phyloP scores from a whole-genome alignment of 768 basidiomycete genomes.

The Lentinula sp. region DNA sequence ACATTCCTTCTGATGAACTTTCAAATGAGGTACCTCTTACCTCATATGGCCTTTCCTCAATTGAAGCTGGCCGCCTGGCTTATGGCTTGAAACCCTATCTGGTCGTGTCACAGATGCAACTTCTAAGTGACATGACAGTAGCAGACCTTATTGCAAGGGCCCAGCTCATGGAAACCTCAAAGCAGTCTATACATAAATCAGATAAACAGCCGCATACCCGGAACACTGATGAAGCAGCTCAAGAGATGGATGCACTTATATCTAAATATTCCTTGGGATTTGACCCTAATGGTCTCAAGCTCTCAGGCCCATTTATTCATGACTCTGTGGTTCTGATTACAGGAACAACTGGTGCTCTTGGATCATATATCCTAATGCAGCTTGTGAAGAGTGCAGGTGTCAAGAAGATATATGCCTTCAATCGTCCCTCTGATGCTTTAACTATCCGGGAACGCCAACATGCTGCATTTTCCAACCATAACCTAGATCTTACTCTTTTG shows the following conservation, averaged over 20 bases:
- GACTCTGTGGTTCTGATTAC: neutral
- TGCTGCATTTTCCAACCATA: constrained; percentile 14
- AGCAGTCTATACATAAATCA: too few relatives aligned
- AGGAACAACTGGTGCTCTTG: neutral
- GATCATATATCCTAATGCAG: neutral
- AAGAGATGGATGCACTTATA: too few relatives aligned
- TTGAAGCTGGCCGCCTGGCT: neutral
- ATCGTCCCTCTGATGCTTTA: constrained; percentile 6
- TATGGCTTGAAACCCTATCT: neutral
- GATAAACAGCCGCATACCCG: too few relatives aligned
- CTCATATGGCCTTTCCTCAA: neutral
- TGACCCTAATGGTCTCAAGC: too few relatives aligned
- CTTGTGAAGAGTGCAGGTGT: neutral
- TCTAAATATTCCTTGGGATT: neutral
- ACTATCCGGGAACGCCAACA: constrained; percentile 13
- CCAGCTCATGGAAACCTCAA: too few relatives aligned
- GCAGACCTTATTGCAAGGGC: too few relatives aligned
- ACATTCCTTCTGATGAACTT: neutral
- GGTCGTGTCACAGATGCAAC: neutral
- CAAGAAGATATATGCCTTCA: neutral
- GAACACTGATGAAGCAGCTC: too few relatives aligned
- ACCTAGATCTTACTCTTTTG: constrained; percentile 3
- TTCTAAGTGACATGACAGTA: neutral
- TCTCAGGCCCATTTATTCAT: too few relatives aligned
- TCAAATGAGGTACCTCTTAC: neutral